These are phyloP conservation scores for Sporobolomyces phaffii DNA, from an alignment of 768 basidiomycete genomes.

Conservation along the genomic window DNA sequence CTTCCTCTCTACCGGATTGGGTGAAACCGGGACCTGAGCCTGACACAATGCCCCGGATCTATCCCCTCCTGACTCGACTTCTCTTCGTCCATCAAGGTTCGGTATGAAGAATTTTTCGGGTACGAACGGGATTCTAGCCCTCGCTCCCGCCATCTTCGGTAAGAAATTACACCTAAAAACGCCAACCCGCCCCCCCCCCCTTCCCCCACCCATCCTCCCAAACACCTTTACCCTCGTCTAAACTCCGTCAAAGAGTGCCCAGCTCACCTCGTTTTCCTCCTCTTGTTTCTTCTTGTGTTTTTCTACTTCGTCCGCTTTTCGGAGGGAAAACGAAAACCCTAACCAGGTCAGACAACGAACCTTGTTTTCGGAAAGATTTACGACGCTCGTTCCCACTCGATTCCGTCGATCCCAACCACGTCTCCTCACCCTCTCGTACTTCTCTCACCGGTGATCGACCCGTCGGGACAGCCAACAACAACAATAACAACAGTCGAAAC, in stretches of 20 bases:
- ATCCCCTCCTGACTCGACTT: neutral
- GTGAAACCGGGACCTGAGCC: no score
- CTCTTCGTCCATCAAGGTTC: slow-evolving; percentile 5
- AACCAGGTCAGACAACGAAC: slow-evolving; percentile 25
- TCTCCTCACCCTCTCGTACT: neutral
- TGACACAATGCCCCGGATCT: no score
- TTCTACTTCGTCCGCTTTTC: no score
- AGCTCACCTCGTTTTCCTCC: neutral
- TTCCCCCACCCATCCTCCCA: neutral
- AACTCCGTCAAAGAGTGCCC: no score
- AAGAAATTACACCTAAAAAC: no score
- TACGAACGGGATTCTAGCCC: slow-evolving; percentile 29
- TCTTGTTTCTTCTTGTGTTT: neutral
- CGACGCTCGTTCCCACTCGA: slow-evolving; percentile 9
- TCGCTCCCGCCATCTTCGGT: slow-evolving; percentile 29
- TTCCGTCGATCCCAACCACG: neutral
- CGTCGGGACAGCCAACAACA: no score
- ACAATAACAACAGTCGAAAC: neutral
- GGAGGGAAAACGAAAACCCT: no score
- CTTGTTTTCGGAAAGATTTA: slow-evolving; percentile 31
- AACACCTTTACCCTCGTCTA: no score
- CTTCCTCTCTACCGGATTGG: neutral
- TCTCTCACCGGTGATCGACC: no score
- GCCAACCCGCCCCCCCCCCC: no score
- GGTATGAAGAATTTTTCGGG: slow-evolving; percentile 16